Evolutionary conservation across 371 early-diverging fungal genomes (phyloP), one percentile per base, ranked within the genome.

Genomic region (Apophysomyces ossiformis): DNA sequence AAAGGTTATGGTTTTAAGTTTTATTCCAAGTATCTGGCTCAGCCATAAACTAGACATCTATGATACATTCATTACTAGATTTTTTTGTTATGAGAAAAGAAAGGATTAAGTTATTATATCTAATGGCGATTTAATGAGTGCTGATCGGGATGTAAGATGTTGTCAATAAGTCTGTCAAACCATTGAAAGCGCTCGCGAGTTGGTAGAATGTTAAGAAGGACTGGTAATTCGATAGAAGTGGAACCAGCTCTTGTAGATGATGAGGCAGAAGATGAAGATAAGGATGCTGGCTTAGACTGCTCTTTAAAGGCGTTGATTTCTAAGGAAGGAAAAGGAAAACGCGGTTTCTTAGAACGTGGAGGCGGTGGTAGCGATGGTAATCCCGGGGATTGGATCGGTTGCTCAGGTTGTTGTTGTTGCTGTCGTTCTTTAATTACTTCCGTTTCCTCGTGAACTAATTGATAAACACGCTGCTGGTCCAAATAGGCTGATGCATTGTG

Each of bases 171-270:
- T 12, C 63, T 21, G 37, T 76, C 68, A 13, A 79, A 68, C 80
- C 80, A 79, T 58, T 68, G 71, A 39, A 71, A 77, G 37, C 80
- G 61, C 57, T 74, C 77, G 21, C 65, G 57, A 1, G 71, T 66
- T 5, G 80, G 58, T 36, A 79, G 58, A 2, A 79, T 26, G 16
- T 70, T 72, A 5, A 74, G 39, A 11, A 67, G 36, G 7, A 64
- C 36, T 0, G 69, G 63, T 12, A 73, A 68, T 21, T 69, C 69
- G 41, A 66, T 56, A 13, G 66, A 60, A 32, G 59, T 39, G 8
- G 58, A 21, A 37, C 44, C 37, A 43, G 16, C 32, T 54, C 45
- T 37, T 36, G 15, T 32, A 37, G 46, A n/a, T 59, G 36, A 1
- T 63, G 60, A 36, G 43, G 61, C 43, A 44, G 44, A 50, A 16